Evolutionary conservation across 495 filamentous ascomycete species (phyloP), one percentile per base, ranked within the genome.

Genomic region (Penicillium silybi): DNA sequence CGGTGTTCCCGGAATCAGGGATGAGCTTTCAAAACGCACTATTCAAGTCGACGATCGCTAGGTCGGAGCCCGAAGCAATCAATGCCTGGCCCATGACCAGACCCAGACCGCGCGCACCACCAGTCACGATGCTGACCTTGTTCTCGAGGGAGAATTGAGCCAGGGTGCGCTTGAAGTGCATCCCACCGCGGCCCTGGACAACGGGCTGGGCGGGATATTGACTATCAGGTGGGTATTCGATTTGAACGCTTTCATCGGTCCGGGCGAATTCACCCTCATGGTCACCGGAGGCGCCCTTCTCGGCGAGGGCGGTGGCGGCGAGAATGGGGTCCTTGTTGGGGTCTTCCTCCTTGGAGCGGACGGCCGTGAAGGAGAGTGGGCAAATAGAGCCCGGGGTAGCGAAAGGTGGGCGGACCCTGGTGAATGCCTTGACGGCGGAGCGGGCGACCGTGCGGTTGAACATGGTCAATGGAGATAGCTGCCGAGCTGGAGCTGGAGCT

Each of bases 11-110:
- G 25, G 13, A 43, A 23, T 4, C 38, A 41, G 17, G 2, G 15
- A 25, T 15, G 25, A 43, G 13, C 15, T 3, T 6, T 43, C 9
- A n/a, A 26, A 9, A 81, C 85, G 42, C 71, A 95, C 90, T 85
- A 68, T 96, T 96, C 67, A 96, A 66, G 70, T 97, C 92, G 15
- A 96, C 88, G 73, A 97, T 87, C 7, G 92, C 92, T 54, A 96
- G 77, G 67, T 96, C 87, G 7, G 89, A 89, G 26, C 92, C 92
- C 49, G 86, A 90, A 11, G 86, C 82, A 23, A 96, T 86, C 56
- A 95, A 80, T 4, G 85, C 91, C 66, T 96, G 90, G 32, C 83
- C 86, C 92, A 97, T 96, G 29, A 95, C 91, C 58, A 96, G 73
- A 43, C 90, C 90, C 58, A 96, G 66, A 4, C 90, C 90, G 58